These are phyloP conservation scores for Gossypium gossypioides DNA, from an alignment of 441 rosid species.

Conservation along the genomic window DNA sequence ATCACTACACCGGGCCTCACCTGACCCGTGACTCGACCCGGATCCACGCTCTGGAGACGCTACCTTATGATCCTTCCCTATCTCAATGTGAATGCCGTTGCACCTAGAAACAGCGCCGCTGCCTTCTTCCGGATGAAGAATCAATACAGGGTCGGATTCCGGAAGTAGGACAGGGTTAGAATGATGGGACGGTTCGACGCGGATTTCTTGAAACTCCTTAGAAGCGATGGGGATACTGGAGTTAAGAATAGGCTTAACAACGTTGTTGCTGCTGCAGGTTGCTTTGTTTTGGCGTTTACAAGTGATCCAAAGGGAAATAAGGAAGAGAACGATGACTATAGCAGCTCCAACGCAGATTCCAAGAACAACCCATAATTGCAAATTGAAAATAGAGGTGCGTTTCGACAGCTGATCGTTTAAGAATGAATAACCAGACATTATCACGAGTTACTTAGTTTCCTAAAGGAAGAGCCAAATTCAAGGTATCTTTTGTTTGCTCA, in stretches of 20 bases:
- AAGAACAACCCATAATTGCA: slow-evolving; percentile 71
- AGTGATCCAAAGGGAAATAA: slow-evolving; percentile 73
- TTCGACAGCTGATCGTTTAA: slow-evolving; percentile 54
- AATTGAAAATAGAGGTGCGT: slow-evolving; percentile 59
- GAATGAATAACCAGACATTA: slow-evolving; percentile 38
- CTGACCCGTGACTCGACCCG: slow-evolving; percentile 45
- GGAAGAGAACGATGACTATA: slow-evolving; percentile 60
- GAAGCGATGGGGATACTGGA: slow-evolving; percentile 51
- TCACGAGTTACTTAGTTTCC: background rate
- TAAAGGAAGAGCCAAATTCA: too few species aligned
- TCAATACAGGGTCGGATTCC: slow-evolving; percentile 28
- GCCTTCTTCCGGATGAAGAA: slow-evolving; percentile 30
- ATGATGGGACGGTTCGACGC: slow-evolving; percentile 34
- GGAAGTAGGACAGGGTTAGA: slow-evolving; percentile 34
- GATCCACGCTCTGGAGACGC: slow-evolving; percentile 50
- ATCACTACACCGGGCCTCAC: slow-evolving; percentile 39
- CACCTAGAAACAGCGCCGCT: slow-evolving; percentile 28
- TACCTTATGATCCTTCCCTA: slow-evolving; percentile 71
- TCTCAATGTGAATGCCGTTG: slow-evolving; percentile 61
- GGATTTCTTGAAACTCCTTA: slow-evolving; percentile 70
- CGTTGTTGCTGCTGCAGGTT: slow-evolving; percentile 9
- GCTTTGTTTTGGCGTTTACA: slow-evolving; percentile 33
- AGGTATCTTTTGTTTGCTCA: too few species aligned
- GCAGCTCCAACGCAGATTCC: slow-evolving; percentile 72
- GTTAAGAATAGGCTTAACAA: slow-evolving; percentile 16